Percentiles rank a stretch among this genome's conserved stretches.
phyloP scores from a whole-genome alignment of 1,139 yeast genomes.

The Saccharomyces hybrid region DNA sequence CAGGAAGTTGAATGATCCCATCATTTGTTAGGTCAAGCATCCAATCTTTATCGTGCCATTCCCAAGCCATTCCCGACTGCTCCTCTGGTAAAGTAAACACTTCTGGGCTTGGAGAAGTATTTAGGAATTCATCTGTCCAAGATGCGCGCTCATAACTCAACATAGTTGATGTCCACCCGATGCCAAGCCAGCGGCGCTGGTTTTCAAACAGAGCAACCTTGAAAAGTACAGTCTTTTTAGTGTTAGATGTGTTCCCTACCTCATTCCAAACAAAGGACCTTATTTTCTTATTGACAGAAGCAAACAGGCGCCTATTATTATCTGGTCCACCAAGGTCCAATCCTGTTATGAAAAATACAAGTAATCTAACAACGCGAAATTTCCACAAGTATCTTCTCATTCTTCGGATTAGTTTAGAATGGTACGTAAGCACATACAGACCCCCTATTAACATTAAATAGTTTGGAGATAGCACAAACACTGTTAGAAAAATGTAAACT shows the following conservation, averaged over 20 bases:
- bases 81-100: conserved; percentile 71
- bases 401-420: conserved; percentile 72
- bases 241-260: conserved; percentile 15
- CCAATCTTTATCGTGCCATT: conserved; percentile 94
- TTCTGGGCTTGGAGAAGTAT: conserved; percentile 73
- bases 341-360: conserved; percentile 80
- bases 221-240: conserved; percentile 60
- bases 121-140: conserved; percentile 94
- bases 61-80: conserved; percentile 70
- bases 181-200: conserved; percentile 95
- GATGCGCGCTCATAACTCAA: conserved; percentile 89
- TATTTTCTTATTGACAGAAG: conserved; percentile 26
- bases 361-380: conserved; percentile 58
- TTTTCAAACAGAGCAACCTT: conserved; percentile 93
- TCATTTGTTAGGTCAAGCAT: conserved; percentile 80
- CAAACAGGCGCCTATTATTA: conserved; percentile 25
- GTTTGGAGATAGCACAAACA: conserved; percentile 65
- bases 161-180: conserved; percentile 93
- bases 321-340: conserved; percentile 62
- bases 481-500: conserved; percentile 62
- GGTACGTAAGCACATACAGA: conserved; percentile 64
- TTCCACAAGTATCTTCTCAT: conserved; percentile 79
- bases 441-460: conserved; percentile 54
- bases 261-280: conserved; percentile 12
- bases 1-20: conserved; percentile 67